Conservation (phyloP, 2,329 filamentous ascomycete genomes). For the Aspergillus sp. region DNA sequence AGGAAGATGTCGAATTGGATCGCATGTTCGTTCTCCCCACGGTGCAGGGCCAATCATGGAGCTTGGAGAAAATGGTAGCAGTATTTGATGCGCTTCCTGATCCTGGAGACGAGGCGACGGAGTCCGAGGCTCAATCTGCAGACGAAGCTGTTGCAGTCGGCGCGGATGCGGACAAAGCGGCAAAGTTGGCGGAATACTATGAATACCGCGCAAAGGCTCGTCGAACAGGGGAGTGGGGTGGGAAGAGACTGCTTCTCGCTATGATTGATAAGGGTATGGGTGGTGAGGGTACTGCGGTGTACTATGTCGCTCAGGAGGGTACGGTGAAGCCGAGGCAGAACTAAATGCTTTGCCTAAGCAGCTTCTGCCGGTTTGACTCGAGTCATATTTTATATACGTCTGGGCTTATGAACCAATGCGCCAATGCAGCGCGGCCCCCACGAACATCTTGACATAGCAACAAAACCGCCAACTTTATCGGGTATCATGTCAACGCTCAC, state of each 20-base stretch:
- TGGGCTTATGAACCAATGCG: constrained; percentile 5
- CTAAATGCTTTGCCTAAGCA: constrained; percentile 34
- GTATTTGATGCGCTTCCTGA: constrained; percentile 60
- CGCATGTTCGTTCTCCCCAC: constrained; percentile 65
- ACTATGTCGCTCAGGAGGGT: constrained; percentile 68
- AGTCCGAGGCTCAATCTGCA: constrained; percentile 15
- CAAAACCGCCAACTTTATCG: constrained; percentile 28
- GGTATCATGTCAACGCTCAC: constrained; percentile 36
- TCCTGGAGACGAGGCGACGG: constrained; percentile 21
- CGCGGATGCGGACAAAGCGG: constrained; percentile 31
- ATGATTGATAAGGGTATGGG: constrained; percentile 57
- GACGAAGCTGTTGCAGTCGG: constrained; percentile 11
- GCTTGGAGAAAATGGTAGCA: constrained; percentile 57
- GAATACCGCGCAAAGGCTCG: constrained; percentile 31
- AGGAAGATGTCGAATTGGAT: constrained; percentile 54
- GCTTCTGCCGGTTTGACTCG: neutral
- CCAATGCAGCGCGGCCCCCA: constrained; percentile 4
- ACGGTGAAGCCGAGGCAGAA: constrained; percentile 69
- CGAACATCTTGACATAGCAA: constrained; percentile 16
- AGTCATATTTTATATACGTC: constrained; percentile 18
- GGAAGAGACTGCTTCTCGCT: constrained; percentile 61
- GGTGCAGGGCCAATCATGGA: constrained; percentile 64
- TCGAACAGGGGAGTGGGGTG: constrained; percentile 45
- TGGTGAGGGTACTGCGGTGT: constrained; percentile 66
- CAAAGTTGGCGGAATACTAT: constrained; percentile 38